Evolutionary conservation across 2,329 filamentous ascomycete genomes (phyloP).

Genomic region (Incumbomyces delicatus): DNA sequence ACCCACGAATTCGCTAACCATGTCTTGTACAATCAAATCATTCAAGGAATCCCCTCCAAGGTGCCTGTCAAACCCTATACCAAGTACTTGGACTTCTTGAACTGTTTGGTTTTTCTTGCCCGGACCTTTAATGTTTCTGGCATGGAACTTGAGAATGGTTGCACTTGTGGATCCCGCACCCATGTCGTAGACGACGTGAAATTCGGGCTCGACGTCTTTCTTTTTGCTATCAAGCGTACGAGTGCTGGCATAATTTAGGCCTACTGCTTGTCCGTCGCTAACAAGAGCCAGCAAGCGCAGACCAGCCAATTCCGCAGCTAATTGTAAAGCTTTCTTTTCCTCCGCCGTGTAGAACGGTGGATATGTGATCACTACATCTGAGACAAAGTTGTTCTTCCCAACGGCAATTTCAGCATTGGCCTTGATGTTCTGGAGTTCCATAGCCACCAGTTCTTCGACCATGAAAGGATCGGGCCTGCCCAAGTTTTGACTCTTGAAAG

Average conservation of each 20-base stretch:
- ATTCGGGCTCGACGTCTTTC: slow-evolving; percentile 75
- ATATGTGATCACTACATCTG: slow-evolving; percentile 78
- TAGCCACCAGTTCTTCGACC: slow-evolving; percentile 88
- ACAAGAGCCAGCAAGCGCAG: slow-evolving; percentile 76
- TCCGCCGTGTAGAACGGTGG: slow-evolving; percentile 83
- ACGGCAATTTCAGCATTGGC: slow-evolving; percentile 78
- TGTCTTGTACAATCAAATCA: slow-evolving; percentile 77
- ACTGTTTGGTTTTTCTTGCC: slow-evolving; percentile 94
- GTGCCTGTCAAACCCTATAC: slow-evolving; percentile 77
- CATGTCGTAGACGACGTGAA: slow-evolving; percentile 95
- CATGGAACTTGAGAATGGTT: slow-evolving; percentile 81
- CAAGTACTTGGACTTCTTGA: slow-evolving; percentile 85
- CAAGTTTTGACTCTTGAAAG: slow-evolving; percentile 69
- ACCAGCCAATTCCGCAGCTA: slow-evolving; percentile 79
- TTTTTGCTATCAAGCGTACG: slow-evolving; percentile 78
- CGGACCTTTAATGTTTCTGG: slow-evolving; percentile 77
- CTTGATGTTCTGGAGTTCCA: slow-evolving; percentile 88
- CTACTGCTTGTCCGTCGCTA: slow-evolving; percentile 84
- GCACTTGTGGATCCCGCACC: slow-evolving; percentile 90
- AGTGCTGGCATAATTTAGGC: slow-evolving; percentile 86
- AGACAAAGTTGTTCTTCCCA: slow-evolving; percentile 62
- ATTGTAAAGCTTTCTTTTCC: slow-evolving; percentile 75
- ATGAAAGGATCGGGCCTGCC: slow-evolving; percentile 53
- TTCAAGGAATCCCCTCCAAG: slow-evolving; percentile 88
- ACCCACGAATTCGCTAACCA: slow-evolving; percentile 68